These are phyloP conservation scores for Gastrolobium villosum DNA, from an alignment of 306 rosid genomes.

Conservation along the genomic window DNA sequence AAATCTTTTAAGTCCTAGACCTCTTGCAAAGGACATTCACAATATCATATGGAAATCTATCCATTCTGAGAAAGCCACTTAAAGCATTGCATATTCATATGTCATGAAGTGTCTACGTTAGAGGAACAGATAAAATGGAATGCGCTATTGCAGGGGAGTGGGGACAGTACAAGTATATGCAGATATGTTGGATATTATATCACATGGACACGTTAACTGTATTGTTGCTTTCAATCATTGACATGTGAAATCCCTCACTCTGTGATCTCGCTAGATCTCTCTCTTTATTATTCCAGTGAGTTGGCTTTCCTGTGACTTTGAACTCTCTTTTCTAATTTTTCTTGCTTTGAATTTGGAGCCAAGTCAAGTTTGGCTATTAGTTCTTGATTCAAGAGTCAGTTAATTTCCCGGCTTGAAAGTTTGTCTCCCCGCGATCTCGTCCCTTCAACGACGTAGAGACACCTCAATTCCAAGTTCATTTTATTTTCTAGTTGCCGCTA, in stretches of 20 bases:
- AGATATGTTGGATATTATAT: constrained; percentile 18
- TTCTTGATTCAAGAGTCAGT: background rate
- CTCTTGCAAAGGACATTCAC: constrained; percentile 18
- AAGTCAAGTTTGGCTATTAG: background rate
- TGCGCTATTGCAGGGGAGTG: constrained; percentile 35
- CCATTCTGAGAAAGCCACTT: constrained; percentile 5
- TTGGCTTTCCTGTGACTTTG: background rate
- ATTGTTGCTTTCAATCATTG: constrained; percentile 42
- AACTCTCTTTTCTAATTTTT: constrained; percentile 2
- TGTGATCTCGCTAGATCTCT: constrained; percentile 15
- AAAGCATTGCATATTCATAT: constrained; percentile 39
- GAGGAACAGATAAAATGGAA: constrained; percentile 45
- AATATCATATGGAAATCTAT: constrained; percentile 39
- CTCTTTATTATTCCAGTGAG: constrained; percentile 7
- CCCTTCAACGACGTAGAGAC: constrained; percentile 27
- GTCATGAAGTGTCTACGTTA: constrained; percentile 41
- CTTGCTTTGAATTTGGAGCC: constrained; percentile 25
- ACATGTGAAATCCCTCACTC: background rate
- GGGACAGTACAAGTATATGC: background rate
- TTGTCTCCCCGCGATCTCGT: constrained; percentile 29
- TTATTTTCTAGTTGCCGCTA: background rate
- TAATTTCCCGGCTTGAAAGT: constrained; percentile 27
- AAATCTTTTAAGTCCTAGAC: background rate
- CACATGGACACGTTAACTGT: constrained; percentile 6
- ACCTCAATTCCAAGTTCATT: background rate